Percentiles rank a stretch among this genome's conserved stretches.
These are phyloP conservation scores for Zoysia pacifica DNA, from an alignment of 176 grass and related monocot genomes.

Conservation along the genomic window DNA sequence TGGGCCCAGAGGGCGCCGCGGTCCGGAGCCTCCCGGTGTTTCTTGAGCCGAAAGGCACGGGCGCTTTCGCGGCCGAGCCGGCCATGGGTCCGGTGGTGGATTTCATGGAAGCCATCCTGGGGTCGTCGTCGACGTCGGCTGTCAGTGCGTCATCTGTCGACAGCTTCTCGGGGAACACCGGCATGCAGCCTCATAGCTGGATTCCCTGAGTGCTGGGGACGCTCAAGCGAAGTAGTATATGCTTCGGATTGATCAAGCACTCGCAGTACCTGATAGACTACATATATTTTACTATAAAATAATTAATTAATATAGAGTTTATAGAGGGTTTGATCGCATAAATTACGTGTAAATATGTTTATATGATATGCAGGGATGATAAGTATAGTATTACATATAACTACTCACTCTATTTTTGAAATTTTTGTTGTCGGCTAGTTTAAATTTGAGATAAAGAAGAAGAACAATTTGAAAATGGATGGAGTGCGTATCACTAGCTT, in stretches of 20 bases:
- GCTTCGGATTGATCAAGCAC: slow-evolving; percentile 17
- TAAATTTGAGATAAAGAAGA: no score
- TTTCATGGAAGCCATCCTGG: slow-evolving; percentile 81
- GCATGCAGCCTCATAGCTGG: slow-evolving; percentile 54
- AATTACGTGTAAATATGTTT: slow-evolving; percentile 42
- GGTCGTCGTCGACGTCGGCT: slow-evolving; percentile 63
- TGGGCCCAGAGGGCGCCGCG: slow-evolving; percentile 1
- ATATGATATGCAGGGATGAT: slow-evolving; percentile 29
- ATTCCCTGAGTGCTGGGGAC: slow-evolving; percentile 39
- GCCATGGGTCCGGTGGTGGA: slow-evolving; percentile 44
- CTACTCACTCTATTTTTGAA: no score
- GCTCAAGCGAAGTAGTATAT: neutral
- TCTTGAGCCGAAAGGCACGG: slow-evolving; percentile 35
- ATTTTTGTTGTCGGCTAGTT: no score
- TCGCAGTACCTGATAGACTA: slow-evolving; percentile 1
- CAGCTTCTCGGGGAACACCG: slow-evolving; percentile 48
- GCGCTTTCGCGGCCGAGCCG: slow-evolving; percentile 34
- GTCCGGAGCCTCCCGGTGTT: slow-evolving; percentile 42
- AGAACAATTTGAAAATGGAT: no score
- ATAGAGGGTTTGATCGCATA: slow-evolving; percentile 26
- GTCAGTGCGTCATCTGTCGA: slow-evolving; percentile 48
- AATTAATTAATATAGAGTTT: slow-evolving; percentile 38
- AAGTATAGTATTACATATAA: slow-evolving; percentile 8
- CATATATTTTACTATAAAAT: neutral
- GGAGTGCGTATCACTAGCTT: no score